Evolutionary conservation across 1,284 basidiomycete genomes (phyloP).

Genomic region (Cerioporus squamosus): DNA sequence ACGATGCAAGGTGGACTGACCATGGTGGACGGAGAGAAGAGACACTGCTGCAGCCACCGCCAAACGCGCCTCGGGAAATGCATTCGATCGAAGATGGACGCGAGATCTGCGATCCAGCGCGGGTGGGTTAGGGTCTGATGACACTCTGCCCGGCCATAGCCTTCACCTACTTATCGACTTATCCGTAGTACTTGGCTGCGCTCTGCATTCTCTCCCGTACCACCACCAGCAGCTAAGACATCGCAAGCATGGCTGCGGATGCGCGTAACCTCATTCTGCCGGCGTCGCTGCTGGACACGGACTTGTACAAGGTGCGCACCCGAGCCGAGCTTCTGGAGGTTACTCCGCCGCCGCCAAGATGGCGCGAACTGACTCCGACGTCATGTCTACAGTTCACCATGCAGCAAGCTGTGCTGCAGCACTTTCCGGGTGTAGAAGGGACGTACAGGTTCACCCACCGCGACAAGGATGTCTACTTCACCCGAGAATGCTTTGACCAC

Average conservation of each 20-base stretch:
- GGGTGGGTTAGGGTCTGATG: constrained; percentile 14
- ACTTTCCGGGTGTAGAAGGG: constrained; percentile 74
- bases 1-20: not conserved
- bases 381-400: constrained; percentile 71
- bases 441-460: constrained; percentile 91
- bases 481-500: constrained; percentile 66
- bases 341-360: too few species aligned
- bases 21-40: constrained; percentile 9
- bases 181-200: not conserved
- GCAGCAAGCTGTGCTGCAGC: constrained; percentile 92
- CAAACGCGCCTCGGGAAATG: not conserved
- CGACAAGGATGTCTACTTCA: constrained; percentile 73
- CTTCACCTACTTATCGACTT: not conserved
- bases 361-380: not conserved
- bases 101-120: constrained; percentile 6
- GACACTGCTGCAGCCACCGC: not conserved
- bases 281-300: constrained; percentile 88
- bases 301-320: constrained; percentile 85
- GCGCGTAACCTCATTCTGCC: constrained; percentile 36
- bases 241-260: not conserved
- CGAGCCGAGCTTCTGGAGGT: not conserved
- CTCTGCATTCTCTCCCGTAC: not conserved
- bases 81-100: not conserved
- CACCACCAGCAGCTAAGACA: not conserved
- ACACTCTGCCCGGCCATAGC: not conserved